Evolutionary conservation across 2,329 filamentous ascomycete genomes (phyloP).

Genomic region (Zymoseptoria crescenta): DNA sequence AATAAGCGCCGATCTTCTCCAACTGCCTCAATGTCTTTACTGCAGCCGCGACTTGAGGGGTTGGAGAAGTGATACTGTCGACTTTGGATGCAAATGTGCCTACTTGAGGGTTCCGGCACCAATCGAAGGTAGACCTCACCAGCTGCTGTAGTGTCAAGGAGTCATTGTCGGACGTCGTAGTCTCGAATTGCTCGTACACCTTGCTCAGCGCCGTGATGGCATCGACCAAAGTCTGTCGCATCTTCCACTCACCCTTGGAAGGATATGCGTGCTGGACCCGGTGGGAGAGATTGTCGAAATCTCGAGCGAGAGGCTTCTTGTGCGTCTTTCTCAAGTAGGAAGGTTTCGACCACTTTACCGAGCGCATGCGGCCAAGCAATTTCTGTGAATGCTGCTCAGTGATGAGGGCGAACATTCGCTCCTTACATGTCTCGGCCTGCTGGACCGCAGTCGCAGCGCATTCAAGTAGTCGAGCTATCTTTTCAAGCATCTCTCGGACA

Average conservation of each 20-base stretch:
- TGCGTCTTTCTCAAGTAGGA: conserved; percentile 9
- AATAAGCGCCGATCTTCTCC: conserved; percentile 11
- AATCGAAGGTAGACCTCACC: conserved; percentile 3
- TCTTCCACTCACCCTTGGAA: conserved; percentile 1
- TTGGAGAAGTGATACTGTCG: background rate
- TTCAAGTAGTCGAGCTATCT: conserved; percentile 3
- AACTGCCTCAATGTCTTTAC: conserved; percentile 11
- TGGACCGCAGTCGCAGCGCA: background rate
- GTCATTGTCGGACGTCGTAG: background rate
- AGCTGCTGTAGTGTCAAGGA: background rate
- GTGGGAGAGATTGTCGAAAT: conserved; percentile 7
- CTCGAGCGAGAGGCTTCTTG: conserved; percentile 8
- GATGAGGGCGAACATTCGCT: conserved; percentile 2
- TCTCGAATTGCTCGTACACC: conserved; percentile 4
- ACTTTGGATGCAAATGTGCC: conserved; percentile 2
- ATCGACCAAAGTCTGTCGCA: background rate
- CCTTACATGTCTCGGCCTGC: background rate
- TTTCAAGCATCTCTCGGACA: conserved; percentile 4
- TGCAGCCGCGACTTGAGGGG: conserved; percentile 8
- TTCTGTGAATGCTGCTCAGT: conserved; percentile 8
- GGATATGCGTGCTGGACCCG: conserved; percentile 9
- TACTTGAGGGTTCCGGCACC: background rate
- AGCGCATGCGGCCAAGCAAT: conserved; percentile 8
- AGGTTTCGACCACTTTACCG: conserved; percentile 7
- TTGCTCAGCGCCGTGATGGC: background rate